Base-by-base conservation (phyloP, 768 basidiomycete species). In the Trametes sanguinea region DNA sequence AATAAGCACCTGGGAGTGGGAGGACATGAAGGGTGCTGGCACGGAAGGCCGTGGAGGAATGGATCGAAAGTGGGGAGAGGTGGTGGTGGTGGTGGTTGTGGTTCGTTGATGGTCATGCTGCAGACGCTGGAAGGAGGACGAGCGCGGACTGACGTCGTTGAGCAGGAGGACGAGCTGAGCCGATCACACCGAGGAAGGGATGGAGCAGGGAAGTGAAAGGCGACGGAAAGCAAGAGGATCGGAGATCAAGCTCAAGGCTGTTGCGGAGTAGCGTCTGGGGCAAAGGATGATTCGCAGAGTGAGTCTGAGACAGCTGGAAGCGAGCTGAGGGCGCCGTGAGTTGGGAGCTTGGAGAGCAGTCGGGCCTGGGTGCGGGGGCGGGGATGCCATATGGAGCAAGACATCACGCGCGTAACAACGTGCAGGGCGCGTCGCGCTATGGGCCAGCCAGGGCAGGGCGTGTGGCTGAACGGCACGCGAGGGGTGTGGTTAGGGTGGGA, bases 321-420 rank as follows among this genome's bases (percentile, higher is more conserved):
- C 35, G 35, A 37, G 35, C 6, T 6, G 35, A 37, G 11, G 35
- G 35, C 11, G 35, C 35, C 35, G 35, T 37, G 42, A 56, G 22
- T 5, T 8, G 32, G 33, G 32, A 27, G 40, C 51, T 33, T n/a
- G 29, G 53, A 32, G 27, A 22, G 40, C 27, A 35, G 39, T 17
- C 33, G 51, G 11, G 8, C 16, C 50, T 17, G 14, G 51, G 42
- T 1, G 57, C 57, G 32, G 57, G 57, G 50, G 57, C 50, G 57
- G 57, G 57, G 50, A n/a, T 59, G 57, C 57, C 47, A 44, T 51
- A 22, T 22, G 22, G 32, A 33, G 42, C 17, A 48, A 30, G 50
- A 6, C 13, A 52, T 59, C 43, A 45, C 50, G 50, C 40, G 43
- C 57, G 50, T 50, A 51, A 52, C 42, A 2, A 22, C 2, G 13